Conservation (phyloP, 2,329 filamentous ascomycete species). For the Neonectria sp. region DNA sequence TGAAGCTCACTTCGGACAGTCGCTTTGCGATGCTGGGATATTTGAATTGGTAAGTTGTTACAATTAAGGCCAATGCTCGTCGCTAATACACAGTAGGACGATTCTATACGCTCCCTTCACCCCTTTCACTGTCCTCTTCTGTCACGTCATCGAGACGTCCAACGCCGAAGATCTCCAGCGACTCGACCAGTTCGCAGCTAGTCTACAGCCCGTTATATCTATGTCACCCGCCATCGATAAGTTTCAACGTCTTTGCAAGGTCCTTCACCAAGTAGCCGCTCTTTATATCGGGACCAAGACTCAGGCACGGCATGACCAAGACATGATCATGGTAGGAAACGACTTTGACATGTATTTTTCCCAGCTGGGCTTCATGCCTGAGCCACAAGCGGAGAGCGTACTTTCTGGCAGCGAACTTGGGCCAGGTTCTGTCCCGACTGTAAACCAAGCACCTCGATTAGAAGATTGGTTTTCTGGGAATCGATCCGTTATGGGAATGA, state of each 20-base stretch:
- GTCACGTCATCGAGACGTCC: constrained; percentile 23
- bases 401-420: not conserved
- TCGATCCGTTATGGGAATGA: constrained; percentile 21
- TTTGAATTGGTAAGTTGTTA: constrained; percentile 10
- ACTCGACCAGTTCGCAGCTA: constrained; percentile 3
- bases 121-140: constrained; percentile 21
- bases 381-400: not conserved
- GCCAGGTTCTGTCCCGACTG: not conserved
- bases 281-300: constrained; percentile 12
- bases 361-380: constrained; percentile 10
- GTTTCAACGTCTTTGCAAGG: constrained; percentile 19
- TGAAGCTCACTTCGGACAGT: constrained; percentile 11
- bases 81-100: constrained; percentile 11
- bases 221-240: constrained; percentile 11
- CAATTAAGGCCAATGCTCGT: not conserved
- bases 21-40: constrained; percentile 11
- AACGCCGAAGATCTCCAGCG: constrained; percentile 13
- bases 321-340: constrained; percentile 12
- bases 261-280: constrained; percentile 11
- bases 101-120: constrained; percentile 14
- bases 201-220: constrained; percentile 8
- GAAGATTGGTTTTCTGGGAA: constrained; percentile 17
- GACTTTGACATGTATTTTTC: constrained; percentile 22
- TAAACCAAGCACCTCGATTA: constrained; percentile 1
- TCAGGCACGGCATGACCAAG: constrained; percentile 12